Evolutionary conservation across 2,329 filamentous ascomycete species (phyloP).

Genomic region (Cercospora sojina): DNA sequence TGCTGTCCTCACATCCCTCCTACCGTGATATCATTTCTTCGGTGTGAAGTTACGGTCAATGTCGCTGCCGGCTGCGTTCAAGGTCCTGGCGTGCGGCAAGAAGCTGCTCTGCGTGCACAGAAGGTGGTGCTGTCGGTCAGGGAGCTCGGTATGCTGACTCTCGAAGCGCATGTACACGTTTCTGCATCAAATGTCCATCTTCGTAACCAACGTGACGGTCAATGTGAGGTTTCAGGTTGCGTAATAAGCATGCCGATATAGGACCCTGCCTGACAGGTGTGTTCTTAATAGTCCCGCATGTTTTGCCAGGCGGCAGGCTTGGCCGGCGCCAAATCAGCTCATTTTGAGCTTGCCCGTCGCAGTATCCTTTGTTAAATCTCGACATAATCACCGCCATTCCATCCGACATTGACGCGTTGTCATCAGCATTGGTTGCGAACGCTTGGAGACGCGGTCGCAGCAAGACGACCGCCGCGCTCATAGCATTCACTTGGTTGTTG

Average conservation of each 20-base stretch:
- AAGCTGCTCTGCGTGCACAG: not conserved
- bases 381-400: conserved; percentile 10
- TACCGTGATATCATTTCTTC: not conserved
- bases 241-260: not conserved
- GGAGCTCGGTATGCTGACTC: not conserved
- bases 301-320: conserved; percentile 2
- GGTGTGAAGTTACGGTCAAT: not conserved
- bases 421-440: not conserved
- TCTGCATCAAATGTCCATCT: not conserved
- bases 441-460: not conserved
- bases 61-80: not conserved
- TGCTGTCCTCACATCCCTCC: not conserved
- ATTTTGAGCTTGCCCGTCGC: conserved; percentile 1
- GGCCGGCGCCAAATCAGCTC: conserved; percentile 4
- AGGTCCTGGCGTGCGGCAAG: not conserved
- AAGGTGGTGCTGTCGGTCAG: not conserved
- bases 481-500: not conserved
- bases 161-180: not conserved
- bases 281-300: conserved; percentile 11
- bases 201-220: not conserved
- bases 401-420: not conserved
- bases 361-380: conserved; percentile 6
- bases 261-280: not conserved
- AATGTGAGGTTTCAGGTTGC: not conserved
- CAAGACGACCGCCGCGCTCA: not conserved